phyloP scores from a whole-genome alignment of 371 early-diverging fungal genomes.

The Enteropsectra breve region DNA sequence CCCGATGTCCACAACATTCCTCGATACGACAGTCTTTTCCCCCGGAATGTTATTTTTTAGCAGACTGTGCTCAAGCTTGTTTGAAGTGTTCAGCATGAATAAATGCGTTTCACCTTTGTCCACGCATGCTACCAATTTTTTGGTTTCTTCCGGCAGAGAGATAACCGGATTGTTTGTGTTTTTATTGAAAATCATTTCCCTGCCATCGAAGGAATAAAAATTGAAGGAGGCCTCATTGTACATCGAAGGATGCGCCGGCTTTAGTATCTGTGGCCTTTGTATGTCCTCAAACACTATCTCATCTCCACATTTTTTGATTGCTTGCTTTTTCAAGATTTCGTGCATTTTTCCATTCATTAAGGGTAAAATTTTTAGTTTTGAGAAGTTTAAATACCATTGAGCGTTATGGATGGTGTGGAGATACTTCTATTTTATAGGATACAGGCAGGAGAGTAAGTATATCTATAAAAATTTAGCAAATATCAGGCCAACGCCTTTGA shows the following conservation, averaged over 20 bases:
- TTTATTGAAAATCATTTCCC: background rate
- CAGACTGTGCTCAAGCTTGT: slow-evolving; percentile 3
- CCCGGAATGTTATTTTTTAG: background rate
- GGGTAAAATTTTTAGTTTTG: slow-evolving; percentile 4
- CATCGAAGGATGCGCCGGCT: background rate
- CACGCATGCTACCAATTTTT: background rate
- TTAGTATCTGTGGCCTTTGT: background rate
- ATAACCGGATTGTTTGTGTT: background rate
- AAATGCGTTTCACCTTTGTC: background rate
- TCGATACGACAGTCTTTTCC: background rate
- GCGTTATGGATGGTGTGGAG: too few relatives aligned
- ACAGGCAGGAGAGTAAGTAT: too few relatives aligned
- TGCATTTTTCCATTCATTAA: background rate
- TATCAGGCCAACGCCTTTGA: too few relatives aligned
- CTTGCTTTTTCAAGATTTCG: background rate
- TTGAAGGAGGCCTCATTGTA: too few relatives aligned
- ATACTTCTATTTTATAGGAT: too few relatives aligned
- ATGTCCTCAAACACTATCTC: background rate
- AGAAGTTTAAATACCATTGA: too few relatives aligned
- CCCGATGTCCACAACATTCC: background rate
- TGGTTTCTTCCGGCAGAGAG: slow-evolving; percentile 1
- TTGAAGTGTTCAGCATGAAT: background rate
- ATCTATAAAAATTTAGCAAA: too few relatives aligned
- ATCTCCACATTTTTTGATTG: background rate
- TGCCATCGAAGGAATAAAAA: slow-evolving; percentile 7